Evolutionary conservation across 352 stramenopile genomes (phyloP).

Genomic region (Peronospora farinosa): DNA sequence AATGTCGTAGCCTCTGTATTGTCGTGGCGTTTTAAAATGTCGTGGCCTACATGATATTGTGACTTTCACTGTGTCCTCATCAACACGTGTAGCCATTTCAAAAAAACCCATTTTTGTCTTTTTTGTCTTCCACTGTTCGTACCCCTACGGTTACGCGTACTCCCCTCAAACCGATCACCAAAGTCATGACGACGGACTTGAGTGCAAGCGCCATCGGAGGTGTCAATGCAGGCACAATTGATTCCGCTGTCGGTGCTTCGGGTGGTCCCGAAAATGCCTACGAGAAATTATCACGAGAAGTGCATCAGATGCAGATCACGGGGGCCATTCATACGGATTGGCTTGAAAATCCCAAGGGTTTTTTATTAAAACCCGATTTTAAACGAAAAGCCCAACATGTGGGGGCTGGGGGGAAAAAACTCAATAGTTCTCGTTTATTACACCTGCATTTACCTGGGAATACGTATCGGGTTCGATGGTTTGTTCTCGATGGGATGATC

Average conservation of each 20-base stretch:
- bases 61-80: too few species aligned
- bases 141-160: not conserved
- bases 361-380: conserved; percentile 84
- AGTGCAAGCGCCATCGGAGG: conserved; percentile 43
- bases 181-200: conserved; percentile 37
- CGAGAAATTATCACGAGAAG: conserved; percentile 85
- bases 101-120: too few species aligned
- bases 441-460: conserved; percentile 74
- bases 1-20: too few species aligned
- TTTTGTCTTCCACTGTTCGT: not conserved
- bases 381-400: conserved; percentile 84
- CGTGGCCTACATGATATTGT: too few species aligned
- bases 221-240: conserved; percentile 16
- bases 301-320: conserved; percentile 87
- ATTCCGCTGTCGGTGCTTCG: conserved; percentile 20
- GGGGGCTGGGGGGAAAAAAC: conserved; percentile 78
- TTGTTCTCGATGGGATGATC: conserved; percentile 86
- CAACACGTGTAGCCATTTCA: too few species aligned
- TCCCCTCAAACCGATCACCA: too few species aligned
- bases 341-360: conserved; percentile 87
- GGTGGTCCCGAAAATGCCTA: conserved; percentile 71
- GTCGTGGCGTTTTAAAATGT: too few species aligned
- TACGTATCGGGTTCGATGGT: conserved; percentile 79
- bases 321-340: conserved; percentile 85
- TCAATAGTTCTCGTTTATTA: conserved; percentile 72